Conservation (phyloP, 345 rosid genomes). For the Gossypium australe region DNA sequence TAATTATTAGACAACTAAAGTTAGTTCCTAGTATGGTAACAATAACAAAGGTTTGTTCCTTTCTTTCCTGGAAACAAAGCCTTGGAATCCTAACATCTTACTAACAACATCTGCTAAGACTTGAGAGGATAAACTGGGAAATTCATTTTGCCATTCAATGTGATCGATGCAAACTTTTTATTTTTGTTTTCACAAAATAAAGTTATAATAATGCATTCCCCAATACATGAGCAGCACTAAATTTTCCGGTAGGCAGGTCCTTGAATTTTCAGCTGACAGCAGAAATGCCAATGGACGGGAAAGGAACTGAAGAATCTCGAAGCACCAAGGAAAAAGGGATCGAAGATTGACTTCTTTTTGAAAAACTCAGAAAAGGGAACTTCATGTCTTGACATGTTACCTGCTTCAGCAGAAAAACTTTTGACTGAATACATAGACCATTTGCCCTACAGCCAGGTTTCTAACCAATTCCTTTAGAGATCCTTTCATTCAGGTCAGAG, state of each 20-base stretch:
- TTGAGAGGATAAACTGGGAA: not conserved
- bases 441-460: not conserved
- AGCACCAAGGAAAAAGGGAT: not conserved
- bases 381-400: not conserved
- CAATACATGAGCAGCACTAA: not conserved
- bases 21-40: not conserved
- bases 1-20: not conserved
- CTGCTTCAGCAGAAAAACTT: not conserved
- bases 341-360: not conserved
- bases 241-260: not conserved
- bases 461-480: slow-evolving; percentile 14
- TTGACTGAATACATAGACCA: not conserved
- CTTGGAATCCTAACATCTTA: not conserved
- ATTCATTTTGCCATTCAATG: not conserved
- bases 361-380: not conserved
- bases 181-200: not conserved
- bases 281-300: not conserved
- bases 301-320: not conserved
- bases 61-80: not conserved
- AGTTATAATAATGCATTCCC: not conserved
- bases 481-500: slow-evolving; percentile 53
- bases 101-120: not conserved
- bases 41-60: not conserved
- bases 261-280: not conserved
- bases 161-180: not conserved